Evolutionary conservation across 2,329 filamentous ascomycete genomes (phyloP).

Genomic region (Beauveria bassiana): DNA sequence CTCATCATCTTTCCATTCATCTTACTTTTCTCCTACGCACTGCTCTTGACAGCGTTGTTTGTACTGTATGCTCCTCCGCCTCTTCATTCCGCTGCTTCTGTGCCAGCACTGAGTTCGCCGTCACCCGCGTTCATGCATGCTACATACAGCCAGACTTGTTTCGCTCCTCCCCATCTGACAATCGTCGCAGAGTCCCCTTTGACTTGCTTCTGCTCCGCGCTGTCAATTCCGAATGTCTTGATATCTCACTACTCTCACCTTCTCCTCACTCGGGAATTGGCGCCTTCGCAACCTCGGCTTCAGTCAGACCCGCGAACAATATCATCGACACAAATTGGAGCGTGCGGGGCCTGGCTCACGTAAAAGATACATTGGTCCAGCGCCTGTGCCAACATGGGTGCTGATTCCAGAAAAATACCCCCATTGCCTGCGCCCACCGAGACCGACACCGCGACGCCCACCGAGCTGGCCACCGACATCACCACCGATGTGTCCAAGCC

Average conservation of each 20-base stretch:
- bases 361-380: slow-evolving; percentile 11
- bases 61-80: not conserved
- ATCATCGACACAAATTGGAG: not conserved
- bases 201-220: not conserved
- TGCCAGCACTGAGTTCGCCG: not conserved
- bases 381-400: slow-evolving; percentile 38
- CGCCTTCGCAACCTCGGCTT: not conserved
- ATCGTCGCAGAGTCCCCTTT: slow-evolving; percentile 4
- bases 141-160: not conserved
- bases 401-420: slow-evolving; percentile 48
- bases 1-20: not conserved
- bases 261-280: not conserved
- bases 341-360: not conserved
- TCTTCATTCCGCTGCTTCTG: not conserved
- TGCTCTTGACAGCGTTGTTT: not conserved
- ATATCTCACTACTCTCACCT: not conserved
- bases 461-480: slow-evolving; percentile 58
- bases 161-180: not conserved
- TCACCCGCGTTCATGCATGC: not conserved
- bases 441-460: slow-evolving; percentile 56
- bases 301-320: not conserved
- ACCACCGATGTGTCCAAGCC: slow-evolving; percentile 61
- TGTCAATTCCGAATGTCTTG: slow-evolving; percentile 9
- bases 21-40: not conserved
- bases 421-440: slow-evolving; percentile 75